Evolutionary conservation across 331 rosid genomes (phyloP).

Genomic region (Erythrophleum ivorense): DNA sequence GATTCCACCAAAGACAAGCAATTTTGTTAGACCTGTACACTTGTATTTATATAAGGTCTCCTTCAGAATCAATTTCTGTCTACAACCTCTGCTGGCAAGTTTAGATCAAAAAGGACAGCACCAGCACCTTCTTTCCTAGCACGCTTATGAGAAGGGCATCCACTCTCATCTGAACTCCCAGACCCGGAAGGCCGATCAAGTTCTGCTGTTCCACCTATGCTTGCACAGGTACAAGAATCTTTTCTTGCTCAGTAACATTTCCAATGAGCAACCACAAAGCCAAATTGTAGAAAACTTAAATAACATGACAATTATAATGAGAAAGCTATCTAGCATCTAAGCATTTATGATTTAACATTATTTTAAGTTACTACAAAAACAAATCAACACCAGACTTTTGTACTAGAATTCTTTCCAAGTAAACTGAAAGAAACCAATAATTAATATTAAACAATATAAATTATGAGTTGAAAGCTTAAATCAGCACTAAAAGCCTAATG

Average conservation of each 20-base stretch:
- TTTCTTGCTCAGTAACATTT: constrained; percentile 53
- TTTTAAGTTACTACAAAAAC: not conserved
- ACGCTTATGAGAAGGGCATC: constrained; percentile 82
- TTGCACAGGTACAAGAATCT: constrained; percentile 57
- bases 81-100: constrained; percentile 88
- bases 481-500: constrained; percentile 1
- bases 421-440: not conserved
- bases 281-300: constrained; percentile 45
- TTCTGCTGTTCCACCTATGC: constrained; percentile 73
- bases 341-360: not conserved
- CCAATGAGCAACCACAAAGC: constrained; percentile 45
- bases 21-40: constrained; percentile 76
- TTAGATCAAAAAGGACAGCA: constrained; percentile 82
- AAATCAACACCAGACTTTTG: constrained; percentile 26
- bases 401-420: not conserved
- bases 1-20: constrained; percentile 50
- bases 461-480: not conserved
- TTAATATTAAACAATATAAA: constrained; percentile 4
- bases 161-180: constrained; percentile 75
- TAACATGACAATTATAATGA: constrained; percentile 36
- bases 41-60: constrained; percentile 49
- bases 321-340: constrained; percentile 15
- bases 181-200: constrained; percentile 70
- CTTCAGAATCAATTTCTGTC: constrained; percentile 77
- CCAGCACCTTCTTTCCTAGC: constrained; percentile 68